Evolutionary conservation across 495 filamentous ascomycete species (phyloP), one percentile per base, ranked within the genome.

Genomic region (Lentithecium fluviatile): DNA sequence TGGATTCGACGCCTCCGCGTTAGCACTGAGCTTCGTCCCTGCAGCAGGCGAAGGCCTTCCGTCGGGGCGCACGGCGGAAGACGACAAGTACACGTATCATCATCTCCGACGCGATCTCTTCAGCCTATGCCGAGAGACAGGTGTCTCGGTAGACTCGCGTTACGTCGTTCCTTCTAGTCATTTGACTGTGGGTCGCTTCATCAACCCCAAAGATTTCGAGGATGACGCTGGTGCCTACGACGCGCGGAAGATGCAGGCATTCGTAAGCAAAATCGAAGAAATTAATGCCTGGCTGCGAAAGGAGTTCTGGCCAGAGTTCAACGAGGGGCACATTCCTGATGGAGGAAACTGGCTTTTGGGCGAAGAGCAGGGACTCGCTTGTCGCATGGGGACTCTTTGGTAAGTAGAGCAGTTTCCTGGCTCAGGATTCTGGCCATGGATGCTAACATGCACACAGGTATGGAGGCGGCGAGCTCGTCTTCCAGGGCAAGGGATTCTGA

Each of bases 121-220:
- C 69, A 77, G 78, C 17, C 72, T 83, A n/a, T 79, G 79, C 12
- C 71, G 76, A 45, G 73, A 72, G 2, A 77, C 81, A 2, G 87
- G 87, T 0, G 78, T 90, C 7, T 71, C 73, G 10, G 77, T 95
- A 13, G 81, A 73, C 15, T 87, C 86, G 29, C 80, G 93, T 55
- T 98, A 97, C 73, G 82, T 88, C 1, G 88, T 95, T 8, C 91
- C 90, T 2, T 90, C 87, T 40, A 88, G 89, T 6, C 93, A 98
- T 76, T 79, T 97, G 61, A 96, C 93, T 0, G 80, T 97, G 60
- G 91, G 80, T 1, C 80, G 93, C 2, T 96, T 91, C 68, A 79
- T 95, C 37, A 79, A 78, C 7, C 78, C 84, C 32, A 66, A 70
- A 29, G 82, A 79, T 43, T 75, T 76, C 48, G 24, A 52, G 5